Evolutionary conservation across 495 filamentous ascomycete species (phyloP).

Genomic region (Trichoderma gamsii): DNA sequence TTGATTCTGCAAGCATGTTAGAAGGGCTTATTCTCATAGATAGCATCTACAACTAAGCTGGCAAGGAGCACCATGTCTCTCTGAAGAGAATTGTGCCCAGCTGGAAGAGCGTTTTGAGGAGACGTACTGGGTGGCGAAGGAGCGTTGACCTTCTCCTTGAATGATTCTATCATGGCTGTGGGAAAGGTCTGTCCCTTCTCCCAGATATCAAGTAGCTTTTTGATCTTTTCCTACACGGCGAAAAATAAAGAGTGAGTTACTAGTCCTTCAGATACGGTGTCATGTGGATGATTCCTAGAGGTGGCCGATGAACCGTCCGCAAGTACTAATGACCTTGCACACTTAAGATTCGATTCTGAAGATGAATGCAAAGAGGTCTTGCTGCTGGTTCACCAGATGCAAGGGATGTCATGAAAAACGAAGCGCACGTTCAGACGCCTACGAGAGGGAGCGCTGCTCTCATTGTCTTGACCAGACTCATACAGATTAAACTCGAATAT

Average conservation of each 20-base stretch:
- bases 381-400: neutral
- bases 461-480: neutral
- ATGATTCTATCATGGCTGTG: slow-evolving; percentile 67
- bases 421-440: slow-evolving; percentile 11
- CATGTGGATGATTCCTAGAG: neutral
- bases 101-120: neutral
- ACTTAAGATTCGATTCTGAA: neutral
- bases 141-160: slow-evolving; percentile 76
- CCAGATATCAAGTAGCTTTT: slow-evolving; percentile 96
- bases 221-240: slow-evolving; percentile 81
- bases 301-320: neutral
- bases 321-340: neutral
- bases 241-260: slow-evolving; percentile 10
- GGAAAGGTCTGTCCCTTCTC: slow-evolving; percentile 93
- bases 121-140: slow-evolving; percentile 58
- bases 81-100: slow-evolving; percentile 1
- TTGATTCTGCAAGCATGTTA: slow-evolving; percentile 53
- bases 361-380: neutral
- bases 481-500: slow-evolving; percentile 21
- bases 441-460: slow-evolving; percentile 9
- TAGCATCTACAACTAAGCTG: neutral
- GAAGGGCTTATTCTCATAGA: neutral
- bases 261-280: slow-evolving; percentile 1
- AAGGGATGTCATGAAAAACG: neutral
- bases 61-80: neutral